These are phyloP conservation scores for Epichloe sylvatica DNA, from an alignment of 2,329 filamentous ascomycete species.

Conservation along the genomic window DNA sequence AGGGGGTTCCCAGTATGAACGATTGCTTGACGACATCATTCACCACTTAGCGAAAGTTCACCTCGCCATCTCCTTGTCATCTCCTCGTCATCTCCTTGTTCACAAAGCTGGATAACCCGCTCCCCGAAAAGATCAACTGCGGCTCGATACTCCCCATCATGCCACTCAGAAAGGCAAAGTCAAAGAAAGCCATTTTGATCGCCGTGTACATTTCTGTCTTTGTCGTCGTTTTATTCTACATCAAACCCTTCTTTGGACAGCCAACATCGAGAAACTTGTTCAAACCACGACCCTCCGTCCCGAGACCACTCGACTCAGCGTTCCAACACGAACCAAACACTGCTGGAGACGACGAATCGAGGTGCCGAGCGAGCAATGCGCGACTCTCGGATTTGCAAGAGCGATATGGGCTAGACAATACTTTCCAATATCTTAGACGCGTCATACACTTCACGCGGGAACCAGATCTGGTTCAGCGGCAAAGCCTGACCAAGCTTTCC, in stretches of 20 bases:
- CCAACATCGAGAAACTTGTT: background rate
- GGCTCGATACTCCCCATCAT: background rate
- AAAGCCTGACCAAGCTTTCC: slow-evolving; percentile 33
- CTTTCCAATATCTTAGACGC: slow-evolving; percentile 40
- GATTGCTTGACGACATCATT: background rate
- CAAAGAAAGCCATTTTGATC: background rate
- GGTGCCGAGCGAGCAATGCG: background rate
- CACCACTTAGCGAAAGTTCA: too few species aligned
- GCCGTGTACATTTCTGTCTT: background rate
- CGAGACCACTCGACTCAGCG: background rate
- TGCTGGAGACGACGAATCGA: background rate
- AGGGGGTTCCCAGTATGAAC: background rate
- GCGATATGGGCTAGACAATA: slow-evolving; percentile 31
- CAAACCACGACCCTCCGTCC: background rate
- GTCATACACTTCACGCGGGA: slow-evolving; percentile 35
- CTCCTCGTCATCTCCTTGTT: too few species aligned
- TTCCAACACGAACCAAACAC: background rate
- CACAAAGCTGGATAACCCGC: background rate
- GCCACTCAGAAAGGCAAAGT: background rate
- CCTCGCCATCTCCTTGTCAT: too few species aligned
- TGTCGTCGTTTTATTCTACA: background rate
- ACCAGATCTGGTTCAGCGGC: slow-evolving; percentile 32
- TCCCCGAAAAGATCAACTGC: background rate
- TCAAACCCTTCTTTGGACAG: background rate
- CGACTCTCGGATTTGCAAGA: slow-evolving; percentile 7